Base-by-base conservation (phyloP, 2,329 filamentous ascomycete genomes). In the Scedosporium apiospermum region DNA sequence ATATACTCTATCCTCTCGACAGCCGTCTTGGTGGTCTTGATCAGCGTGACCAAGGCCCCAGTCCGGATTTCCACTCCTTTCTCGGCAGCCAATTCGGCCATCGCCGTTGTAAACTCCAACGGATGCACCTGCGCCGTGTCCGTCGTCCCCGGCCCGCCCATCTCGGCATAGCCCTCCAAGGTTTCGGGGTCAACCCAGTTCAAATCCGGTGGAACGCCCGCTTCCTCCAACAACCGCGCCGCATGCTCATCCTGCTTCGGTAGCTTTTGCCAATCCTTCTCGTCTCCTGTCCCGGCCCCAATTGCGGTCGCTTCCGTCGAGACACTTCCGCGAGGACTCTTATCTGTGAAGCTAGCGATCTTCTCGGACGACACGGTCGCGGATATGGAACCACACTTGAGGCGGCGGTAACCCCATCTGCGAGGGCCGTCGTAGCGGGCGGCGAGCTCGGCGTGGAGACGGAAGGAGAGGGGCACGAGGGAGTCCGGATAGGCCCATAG, bases 51-150 rank as follows among this genome's bases (percentile, higher is more conserved):
- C 64, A 79, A 77, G 1, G 85, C 82, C 9, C 87, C 86, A 53
- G 88, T 79, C 34, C 85, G 78, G 61, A 97, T 80, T 23, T 87
- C 82, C 66, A 83, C 85, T 2, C 90, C 90, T 27, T 81, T 82
- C 60, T 90, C 84, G 63, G 83, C 77, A 0, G 93, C 92, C 12
- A 97, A 80, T 51, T 85, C 78, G 4, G 90, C 90, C 74, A 98
- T 96, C 16, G 87, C 81, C 0, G 85, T 93, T 0, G 95, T 98
- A 71, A 99, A 98, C 55, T 91, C 87, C 65, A 88, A 90, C 0
- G 95, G 95, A 70, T 99, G 93, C 2, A 98, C 93, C 75, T 99
- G 95, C 0, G 95, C 90, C 1, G 95, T 98, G 65, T 91, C 90
- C 1, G 82, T 82, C 0, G 86, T 84, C 2, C 85, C 87, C 2